Evolutionary conservation across 768 basidiomycete genomes (phyloP), one percentile per base, ranked within the genome.

Genomic region (Auriscalpium vulgare): DNA sequence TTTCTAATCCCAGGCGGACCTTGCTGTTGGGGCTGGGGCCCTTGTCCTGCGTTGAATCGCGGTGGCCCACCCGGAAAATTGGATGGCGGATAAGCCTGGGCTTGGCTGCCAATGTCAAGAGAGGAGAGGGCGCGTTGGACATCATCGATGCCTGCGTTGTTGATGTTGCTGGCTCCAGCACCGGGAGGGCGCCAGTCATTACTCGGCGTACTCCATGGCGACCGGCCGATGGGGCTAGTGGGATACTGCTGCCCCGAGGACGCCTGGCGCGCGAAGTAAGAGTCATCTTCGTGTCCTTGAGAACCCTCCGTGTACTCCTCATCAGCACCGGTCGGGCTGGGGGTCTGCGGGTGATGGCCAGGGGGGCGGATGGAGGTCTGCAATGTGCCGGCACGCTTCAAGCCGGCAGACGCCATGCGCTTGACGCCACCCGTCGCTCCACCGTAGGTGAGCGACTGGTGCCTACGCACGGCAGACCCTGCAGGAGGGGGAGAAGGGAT

Each of bases 381-480:
- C 10, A 91, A 71, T 10, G 89, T 91, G 21, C 88, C 90, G 23
- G 88, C 81, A 56, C 90, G 85, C 66, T 82, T 88, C 57, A 91
- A 78, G 43, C 79, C 78, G 35, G 74, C 63, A 11, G 74, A 70
- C 21, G 59, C 59, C 65, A 82, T 79, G 48, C 74, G 74, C 52
- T 82, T 78, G 34, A 67, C 64, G 13, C 76, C 75, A 49, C 75
- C 74, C 46, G 74, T 74, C n/a, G 75, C 77, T 16, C 82, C 78
- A 34, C 86, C 84, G 61, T 88, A 83, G 23, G 85, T 92, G 50
- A 92, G 78, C 55, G 86, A 88, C 56, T 86, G 85, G 68, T 91
- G 88, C 56, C 91, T 78, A 43, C 91, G 84, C 29, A 93, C 88
- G n/a, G 79, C 56, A 21, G 64, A 52, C 35, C 61, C 67, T 2